Conservation (phyloP, 805 yeast species). For the Schizosaccharomyces lindneri region DNA sequence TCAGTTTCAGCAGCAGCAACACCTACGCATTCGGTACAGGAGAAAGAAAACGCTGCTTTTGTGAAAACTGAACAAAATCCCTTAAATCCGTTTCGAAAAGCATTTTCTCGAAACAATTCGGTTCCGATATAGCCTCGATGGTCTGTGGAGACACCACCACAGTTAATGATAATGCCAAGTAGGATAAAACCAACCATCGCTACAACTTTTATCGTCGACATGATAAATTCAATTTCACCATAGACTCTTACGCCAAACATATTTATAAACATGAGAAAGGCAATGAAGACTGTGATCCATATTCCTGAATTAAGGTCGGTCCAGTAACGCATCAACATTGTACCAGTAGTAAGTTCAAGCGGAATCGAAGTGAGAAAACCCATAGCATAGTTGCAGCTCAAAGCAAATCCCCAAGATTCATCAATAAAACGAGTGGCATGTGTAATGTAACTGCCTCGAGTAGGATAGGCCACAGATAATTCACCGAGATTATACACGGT, state of each 20-base stretch:
- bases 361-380: constrained; percentile 45
- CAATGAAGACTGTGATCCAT: constrained; percentile 32
- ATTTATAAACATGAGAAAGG: constrained; percentile 24
- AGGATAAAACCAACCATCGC: constrained; percentile 38
- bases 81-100: constrained; percentile 35
- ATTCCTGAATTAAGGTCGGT: constrained; percentile 24
- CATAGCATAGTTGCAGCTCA: constrained; percentile 46
- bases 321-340: constrained; percentile 34
- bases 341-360: constrained; percentile 38
- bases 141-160: constrained; percentile 26
- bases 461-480: constrained; percentile 42
- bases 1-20: constrained; percentile 56
- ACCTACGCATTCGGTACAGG: constrained; percentile 53
- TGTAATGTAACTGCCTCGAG: constrained; percentile 36
- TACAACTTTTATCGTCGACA: constrained; percentile 30
- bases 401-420: constrained; percentile 44
- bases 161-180: constrained; percentile 28
- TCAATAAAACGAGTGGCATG: constrained; percentile 40
- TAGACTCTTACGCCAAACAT: constrained; percentile 32
- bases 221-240: constrained; percentile 45
- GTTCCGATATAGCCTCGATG: constrained; percentile 36
- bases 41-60: constrained; percentile 53
- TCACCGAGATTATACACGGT: constrained; percentile 33
- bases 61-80: constrained; percentile 55
- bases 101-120: constrained; percentile 32